phyloP scores from a whole-genome alignment of 805 yeast species.

The Monosporozyma siamensis region DNA sequence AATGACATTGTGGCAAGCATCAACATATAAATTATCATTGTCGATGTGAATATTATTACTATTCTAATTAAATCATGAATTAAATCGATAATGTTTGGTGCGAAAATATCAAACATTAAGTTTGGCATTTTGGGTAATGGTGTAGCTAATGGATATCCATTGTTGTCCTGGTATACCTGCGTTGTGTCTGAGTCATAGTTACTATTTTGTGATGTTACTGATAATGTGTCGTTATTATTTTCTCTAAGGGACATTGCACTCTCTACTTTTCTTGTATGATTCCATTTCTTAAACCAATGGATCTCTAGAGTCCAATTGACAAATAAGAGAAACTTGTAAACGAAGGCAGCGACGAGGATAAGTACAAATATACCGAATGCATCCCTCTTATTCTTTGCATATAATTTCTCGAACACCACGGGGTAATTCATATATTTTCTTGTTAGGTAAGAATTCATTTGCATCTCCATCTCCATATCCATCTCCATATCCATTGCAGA shows the following conservation, averaged over 20 bases:
- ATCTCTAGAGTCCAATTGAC: conserved; percentile 57
- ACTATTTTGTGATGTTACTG: background rate
- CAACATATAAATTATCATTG: conserved; percentile 58
- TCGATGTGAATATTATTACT: conserved; percentile 47
- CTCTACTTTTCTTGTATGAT: conserved; percentile 11
- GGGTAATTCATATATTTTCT: conserved; percentile 45
- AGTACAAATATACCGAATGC: conserved; percentile 69
- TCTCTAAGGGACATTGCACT: background rate
- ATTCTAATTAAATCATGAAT: conserved; percentile 45
- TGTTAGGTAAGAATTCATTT: conserved; percentile 54
- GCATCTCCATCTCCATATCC: conserved; percentile 23
- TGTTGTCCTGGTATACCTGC: conserved; percentile 24
- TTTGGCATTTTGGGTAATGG: conserved; percentile 26
- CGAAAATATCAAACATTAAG: conserved; percentile 20
- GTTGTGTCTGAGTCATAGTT: conserved; percentile 3
- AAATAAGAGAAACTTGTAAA: conserved; percentile 51
- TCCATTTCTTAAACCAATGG: conserved; percentile 45
- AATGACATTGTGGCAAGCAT: conserved; percentile 77
- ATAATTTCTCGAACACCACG: conserved; percentile 47
- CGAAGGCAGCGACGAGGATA: conserved; percentile 49
- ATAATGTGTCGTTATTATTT: background rate
- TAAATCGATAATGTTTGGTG: conserved; percentile 23
- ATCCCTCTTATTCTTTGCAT: conserved; percentile 45
- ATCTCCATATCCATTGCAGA: conserved; percentile 10
- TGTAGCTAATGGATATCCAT: conserved; percentile 27